Evolutionary conservation across 371 early-diverging fungal species (phyloP), one percentile per base, ranked within the genome.

Genomic region (Rhizopus arrhizus): DNA sequence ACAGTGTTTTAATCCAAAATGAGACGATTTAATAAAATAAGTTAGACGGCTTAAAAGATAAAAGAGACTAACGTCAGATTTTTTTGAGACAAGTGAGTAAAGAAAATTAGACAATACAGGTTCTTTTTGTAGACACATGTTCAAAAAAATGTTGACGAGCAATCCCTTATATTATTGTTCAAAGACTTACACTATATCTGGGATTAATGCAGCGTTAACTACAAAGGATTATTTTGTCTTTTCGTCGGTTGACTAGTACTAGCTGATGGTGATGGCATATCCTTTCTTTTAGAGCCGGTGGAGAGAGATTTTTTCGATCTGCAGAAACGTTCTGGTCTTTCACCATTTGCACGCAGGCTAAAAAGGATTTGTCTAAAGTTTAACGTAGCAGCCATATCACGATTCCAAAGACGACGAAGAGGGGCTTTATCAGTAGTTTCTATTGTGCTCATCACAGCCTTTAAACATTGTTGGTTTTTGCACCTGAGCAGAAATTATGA

Each of bases 381-480:
- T 49, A 38, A 28, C 11, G 28, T 49, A 28, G 49, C 32, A 3
- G 11, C 49, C 28, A 49, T 49, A 28, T n/a, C 29, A 49, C 49
- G 49, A 28, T 28, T 49, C 29, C 49, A 49, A 28, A 49, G 49
- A 28, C 28, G 28, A 49, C 28, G 32, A 28, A n/a, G 49, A 49
- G 49, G 12, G 28, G 29, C 28, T 29, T n/a, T 22, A 22, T 28
- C 49, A 28, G 29, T 49, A n/a, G 32, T 28, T 22, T 22, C 22
- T 22, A 22, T 22, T 22, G 22, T 22, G 22, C 2, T 22, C 22
- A 22, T 22, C 22, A 22, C 22, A 28, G 49, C 29, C n/a, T 22
- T 7, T 11, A 49, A 49, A 32, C 28, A 49, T 28, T 49, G 49
- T n/a, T 49, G 49, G 49, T 49, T 49, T 49, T 49, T 28, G 49